Conservation (phyloP, 1,284 basidiomycete species). For the Trichosporon sp. region DNA sequence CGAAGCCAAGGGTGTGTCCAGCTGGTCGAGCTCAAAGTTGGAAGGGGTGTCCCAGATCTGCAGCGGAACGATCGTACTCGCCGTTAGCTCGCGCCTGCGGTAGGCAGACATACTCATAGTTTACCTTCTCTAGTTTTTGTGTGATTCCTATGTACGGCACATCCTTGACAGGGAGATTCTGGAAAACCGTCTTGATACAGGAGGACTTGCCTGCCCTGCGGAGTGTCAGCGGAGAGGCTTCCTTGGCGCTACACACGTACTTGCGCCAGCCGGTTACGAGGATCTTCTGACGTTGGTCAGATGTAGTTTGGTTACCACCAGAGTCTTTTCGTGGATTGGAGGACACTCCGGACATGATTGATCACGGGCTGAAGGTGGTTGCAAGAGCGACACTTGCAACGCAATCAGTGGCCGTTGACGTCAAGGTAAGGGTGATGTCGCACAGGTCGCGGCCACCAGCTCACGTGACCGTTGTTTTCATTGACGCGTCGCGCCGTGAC, state of each 20-base stretch:
- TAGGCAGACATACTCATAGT: slow-evolving; percentile 64
- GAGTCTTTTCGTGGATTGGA: neutral
- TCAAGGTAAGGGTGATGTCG: neutral
- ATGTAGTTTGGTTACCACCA: neutral
- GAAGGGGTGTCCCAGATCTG: slow-evolving; percentile 96
- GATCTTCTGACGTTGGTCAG: slow-evolving; percentile 55
- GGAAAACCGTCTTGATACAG: slow-evolving; percentile 85
- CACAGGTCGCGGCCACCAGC: neutral
- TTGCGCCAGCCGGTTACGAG: slow-evolving; percentile 73
- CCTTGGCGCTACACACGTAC: slow-evolving; percentile 48
- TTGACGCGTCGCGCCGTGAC: slow-evolving; percentile 5
- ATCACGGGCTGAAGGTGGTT: neutral
- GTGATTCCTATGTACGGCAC: slow-evolving; percentile 89
- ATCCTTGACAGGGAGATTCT: slow-evolving; percentile 74
- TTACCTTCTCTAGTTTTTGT: slow-evolving; percentile 66
- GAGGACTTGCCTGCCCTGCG: slow-evolving; percentile 86
- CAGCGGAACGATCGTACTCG: slow-evolving; percentile 81
- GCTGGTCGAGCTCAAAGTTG: slow-evolving; percentile 68
- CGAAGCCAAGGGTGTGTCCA: slow-evolving; percentile 65
- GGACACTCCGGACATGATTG: neutral
- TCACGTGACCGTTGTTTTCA: slow-evolving; percentile 4
- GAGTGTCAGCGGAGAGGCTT: neutral
- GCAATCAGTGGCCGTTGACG: neutral
- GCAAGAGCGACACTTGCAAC: neutral
- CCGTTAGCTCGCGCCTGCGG: neutral